These are phyloP conservation scores for Amaranthus palmeri DNA, from an alignment of 148 eudicot species.

Conservation along the genomic window DNA sequence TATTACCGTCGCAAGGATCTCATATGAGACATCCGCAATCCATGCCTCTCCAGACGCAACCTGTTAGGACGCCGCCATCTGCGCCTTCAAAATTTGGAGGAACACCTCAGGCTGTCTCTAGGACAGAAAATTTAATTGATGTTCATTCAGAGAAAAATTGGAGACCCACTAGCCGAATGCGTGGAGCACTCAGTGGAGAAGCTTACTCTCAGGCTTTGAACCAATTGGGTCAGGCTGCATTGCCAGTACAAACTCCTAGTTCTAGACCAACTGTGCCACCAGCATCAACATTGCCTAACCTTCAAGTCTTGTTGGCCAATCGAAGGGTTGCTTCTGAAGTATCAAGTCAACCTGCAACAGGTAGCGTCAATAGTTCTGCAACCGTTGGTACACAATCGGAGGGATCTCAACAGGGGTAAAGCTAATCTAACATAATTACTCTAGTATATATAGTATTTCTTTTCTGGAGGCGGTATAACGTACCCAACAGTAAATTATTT, in stretches of 20 bases:
- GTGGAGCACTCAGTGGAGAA: constrained; percentile 70
- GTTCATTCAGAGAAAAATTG: constrained; percentile 46
- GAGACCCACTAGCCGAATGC: constrained; percentile 82
- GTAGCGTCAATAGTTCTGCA: neutral
- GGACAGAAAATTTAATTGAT: constrained; percentile 36
- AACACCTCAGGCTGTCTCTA: constrained; percentile 28
- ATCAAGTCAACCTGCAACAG: constrained; percentile 2
- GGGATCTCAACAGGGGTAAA: constrained; percentile 8
- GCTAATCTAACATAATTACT: neutral
- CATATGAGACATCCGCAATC: constrained; percentile 23
- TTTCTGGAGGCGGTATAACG: neutral
- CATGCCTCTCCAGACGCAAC: constrained; percentile 28
- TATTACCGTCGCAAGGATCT: constrained; percentile 28
- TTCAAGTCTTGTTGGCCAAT: constrained; percentile 16
- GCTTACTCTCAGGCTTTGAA: constrained; percentile 59
- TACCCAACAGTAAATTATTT: neutral
- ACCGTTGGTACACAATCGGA: constrained; percentile 3
- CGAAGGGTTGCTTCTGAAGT: constrained; percentile 19
- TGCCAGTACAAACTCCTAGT: constrained; percentile 34
- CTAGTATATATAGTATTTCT: neutral
- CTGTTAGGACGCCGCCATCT: constrained; percentile 28
- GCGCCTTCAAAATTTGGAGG: constrained; percentile 20
- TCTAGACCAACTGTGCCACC: constrained; percentile 17
- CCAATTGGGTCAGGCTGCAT: constrained; percentile 53
- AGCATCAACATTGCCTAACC: constrained; percentile 3